Evolutionary conservation across 2,329 filamentous ascomycete species (phyloP), one percentile per base, ranked within the genome.

Genomic region (Aspergillus fischeri): DNA sequence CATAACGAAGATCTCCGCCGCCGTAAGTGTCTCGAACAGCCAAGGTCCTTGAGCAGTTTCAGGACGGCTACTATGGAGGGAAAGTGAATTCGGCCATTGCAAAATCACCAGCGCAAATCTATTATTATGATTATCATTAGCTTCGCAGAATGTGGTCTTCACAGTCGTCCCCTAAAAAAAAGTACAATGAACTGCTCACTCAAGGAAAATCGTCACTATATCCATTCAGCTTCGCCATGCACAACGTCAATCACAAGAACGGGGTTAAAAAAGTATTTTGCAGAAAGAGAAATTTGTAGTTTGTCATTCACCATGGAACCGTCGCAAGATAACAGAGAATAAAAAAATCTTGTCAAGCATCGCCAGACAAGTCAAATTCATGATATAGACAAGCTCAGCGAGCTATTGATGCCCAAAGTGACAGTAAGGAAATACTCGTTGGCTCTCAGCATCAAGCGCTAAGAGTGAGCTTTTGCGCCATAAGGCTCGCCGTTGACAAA

Each of bases 401-500:
- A 47, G 44, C 44, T 47, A 14, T 24, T 9, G n/a, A 21, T 21
- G 41, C n/a, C 41, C 20, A 20, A 24, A 44, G 21, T 21, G 21
- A 44, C 41, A 44, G 21, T 2, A 10, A 24, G 21, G 41, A 11
- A 21, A 20, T 20, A 9, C 8, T 20, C 8, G n/a, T 4, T 20
- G 6, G 20, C n/a, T 21, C 41, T 11, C 20, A 21, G 20, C n/a
- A 28, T 35, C 14, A 35, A 35, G 17, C 25, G 35, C 6, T 27
- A 48, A 27, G 41, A 32, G 45, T 51, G 60, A 56, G 29, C 63
- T 61, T 51, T 65, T 27, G 44, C 56, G 38, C 69, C 68, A 38
- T 73, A 65, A 21, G 73, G 73, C 52, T 74, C 60, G 5, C 75
- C 76, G 51, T 78, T 78, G 38, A 78, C 48, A 25, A 74, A 65